Base-by-base conservation (phyloP, 2,329 filamentous ascomycete genomes). In the Monosporascus sp. region DNA sequence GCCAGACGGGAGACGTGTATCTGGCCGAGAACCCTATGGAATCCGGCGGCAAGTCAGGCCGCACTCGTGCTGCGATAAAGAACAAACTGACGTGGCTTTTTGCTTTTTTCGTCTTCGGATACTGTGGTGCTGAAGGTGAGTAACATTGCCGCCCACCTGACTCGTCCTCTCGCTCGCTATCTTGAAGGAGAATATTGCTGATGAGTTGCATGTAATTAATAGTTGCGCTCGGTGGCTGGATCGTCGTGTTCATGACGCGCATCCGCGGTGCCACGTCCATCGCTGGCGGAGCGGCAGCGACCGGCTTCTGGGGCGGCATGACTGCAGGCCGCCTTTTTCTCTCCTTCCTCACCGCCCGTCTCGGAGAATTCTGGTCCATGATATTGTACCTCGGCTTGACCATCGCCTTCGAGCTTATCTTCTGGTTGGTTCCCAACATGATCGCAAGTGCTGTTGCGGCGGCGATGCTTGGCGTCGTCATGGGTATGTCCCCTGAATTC, bases 351-450 rank as follows among this genome's bases (percentile, higher is more conserved):
- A 18, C 40, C 40, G 22, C 40, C n/a, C n/a, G 40, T 35, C 31
- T 35, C 9, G 31, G 31, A 14, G 31, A 35, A 35, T 82, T 94
- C 72, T 84, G 83, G 0, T 86, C 85, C 0, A 93, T 89, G 0
- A 86, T 89, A 0, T 95, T 93, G 72, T 96, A 90, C 90, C 79
- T 90, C 41, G 90, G 90, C 0, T 78, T 95, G 58, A 92, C 89
- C 0, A 68, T 91, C 0, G 90, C 40, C 79, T 87, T 51, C 69
- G 76, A 6, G 66, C 74, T 11, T 94, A 94, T 68, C 77, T 93
- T 8, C 63, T 80, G 4, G 81, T 90, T 51, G 82, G 63, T 0
- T 76, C 90, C 31, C 79, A 91, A 64, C 72, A 82, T 92, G 5
- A 85, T 94, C 0, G 89, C 89, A 0, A 81, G 82, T 53, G 90